Evolutionary conservation across 1,284 basidiomycete species (phyloP), one percentile per base, ranked within the genome.

Genomic region (Exsudoporus floridanus): DNA sequence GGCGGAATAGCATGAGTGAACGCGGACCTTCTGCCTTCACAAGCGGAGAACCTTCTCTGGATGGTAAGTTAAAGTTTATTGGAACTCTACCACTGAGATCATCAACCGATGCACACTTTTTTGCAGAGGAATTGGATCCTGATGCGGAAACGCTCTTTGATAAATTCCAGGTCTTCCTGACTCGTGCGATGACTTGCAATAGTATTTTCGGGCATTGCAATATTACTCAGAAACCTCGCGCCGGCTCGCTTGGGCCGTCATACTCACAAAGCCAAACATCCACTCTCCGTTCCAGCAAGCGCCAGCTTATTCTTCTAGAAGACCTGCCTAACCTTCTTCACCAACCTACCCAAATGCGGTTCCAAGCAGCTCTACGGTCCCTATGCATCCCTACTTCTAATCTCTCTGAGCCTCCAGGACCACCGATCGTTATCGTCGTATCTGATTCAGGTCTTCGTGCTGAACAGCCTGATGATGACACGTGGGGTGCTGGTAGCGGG

Each of bases 311-410:
- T 46, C 81, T 99, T 7, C 76, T 99, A 8, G 94, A 98, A 68
- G 92, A 98, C 55, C 78, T 98, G 4, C 96, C 96, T 0, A 98
- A 98, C 65, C 79, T 98, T 38, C 74, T 91, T 5, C 90, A 95
- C 64, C 70, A 78, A 1, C 73, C 79, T 3, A 95, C 91, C 0
- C 86, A 88, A 56, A 71, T 77, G 4, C 79, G 83, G 1, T 95
- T 98, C 64, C 93, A 97, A 59, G 74, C 79, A 0, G 78, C 86
- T 0, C 70, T 99, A 0, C 72, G 81, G 23, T 71, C 78, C 0
- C 77, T 90, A 44, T 81, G 84, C 14, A 68, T 73, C 23, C 68
- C 73, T 46, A 59, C 71, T 58, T 69, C 18, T 49, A 70, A 46
- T 64, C 56, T 46, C 12, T 45, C 55, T 5, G 52, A 46, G 27